Evolutionary conservation across 1,139 yeast genomes (phyloP).

Genomic region (Taphrina deformans): DNA sequence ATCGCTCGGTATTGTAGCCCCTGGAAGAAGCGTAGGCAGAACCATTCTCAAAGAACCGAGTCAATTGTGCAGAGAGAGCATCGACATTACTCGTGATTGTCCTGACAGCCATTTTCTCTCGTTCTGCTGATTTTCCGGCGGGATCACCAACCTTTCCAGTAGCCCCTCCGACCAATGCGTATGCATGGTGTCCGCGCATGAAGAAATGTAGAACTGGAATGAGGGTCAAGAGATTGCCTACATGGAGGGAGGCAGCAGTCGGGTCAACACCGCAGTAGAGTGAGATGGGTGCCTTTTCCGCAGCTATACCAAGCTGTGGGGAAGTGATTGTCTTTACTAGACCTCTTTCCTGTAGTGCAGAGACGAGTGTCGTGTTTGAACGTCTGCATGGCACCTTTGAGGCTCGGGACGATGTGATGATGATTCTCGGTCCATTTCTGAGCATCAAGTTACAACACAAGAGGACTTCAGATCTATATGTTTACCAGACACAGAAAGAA

Average conservation of each 20-base stretch:
- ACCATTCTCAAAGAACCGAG: slow-evolving; percentile 55
- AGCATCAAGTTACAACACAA: too few relatives aligned
- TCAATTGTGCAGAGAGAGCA: slow-evolving; percentile 58
- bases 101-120: slow-evolving; percentile 57
- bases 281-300: slow-evolving; percentile 47
- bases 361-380: not conserved
- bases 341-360: slow-evolving; percentile 6
- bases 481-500: too few relatives aligned
- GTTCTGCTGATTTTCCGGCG: slow-evolving; percentile 80
- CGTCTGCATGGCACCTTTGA: not conserved
- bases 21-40: slow-evolving; percentile 60
- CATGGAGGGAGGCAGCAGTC: slow-evolving; percentile 80
- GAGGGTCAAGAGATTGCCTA: slow-evolving; percentile 86
- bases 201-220: slow-evolving; percentile 81
- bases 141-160: slow-evolving; percentile 98
- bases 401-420: not conserved
- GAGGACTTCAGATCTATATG: too few relatives aligned
- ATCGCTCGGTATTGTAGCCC: slow-evolving; percentile 45
- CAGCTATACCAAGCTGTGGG: not conserved
- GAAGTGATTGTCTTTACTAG: slow-evolving; percentile 28
- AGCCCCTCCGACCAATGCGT: slow-evolving; percentile 91
- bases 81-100: slow-evolving; percentile 60
- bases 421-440: not conserved
- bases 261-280: slow-evolving; percentile 97
- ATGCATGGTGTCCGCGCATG: slow-evolving; percentile 77